Base-by-base conservation (phyloP, 495 filamentous ascomycete genomes). In the Penicillium chermesinum region DNA sequence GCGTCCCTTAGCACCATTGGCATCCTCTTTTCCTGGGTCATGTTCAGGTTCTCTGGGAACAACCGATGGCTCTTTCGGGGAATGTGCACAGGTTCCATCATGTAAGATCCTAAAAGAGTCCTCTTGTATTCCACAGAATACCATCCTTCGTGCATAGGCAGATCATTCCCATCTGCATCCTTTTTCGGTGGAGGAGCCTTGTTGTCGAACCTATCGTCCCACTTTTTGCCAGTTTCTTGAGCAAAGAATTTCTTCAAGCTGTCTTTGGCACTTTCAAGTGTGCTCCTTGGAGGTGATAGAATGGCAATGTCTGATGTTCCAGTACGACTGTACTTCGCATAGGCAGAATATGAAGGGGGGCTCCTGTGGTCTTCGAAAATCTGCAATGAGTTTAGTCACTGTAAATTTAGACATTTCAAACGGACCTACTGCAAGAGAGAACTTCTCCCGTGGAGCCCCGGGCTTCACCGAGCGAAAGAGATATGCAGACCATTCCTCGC, bases 241-340 rank as follows among this genome's bases (percentile, higher is more conserved):
- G 61, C 48, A 64, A 87, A 88, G 53, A 81, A 80, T 0, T 38
- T n/a, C 52, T 69, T 64, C 57, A 87, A 86, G 0, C 57, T 58
- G 0, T 19, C 52, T 20, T 76, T 65, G 6, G 78, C 79, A 6
- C 46, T 17, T 0, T 63, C 58, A 2, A 67, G 54, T 1, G 22
- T 55, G 20, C 61, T 64, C 8, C 58, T 62, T 0, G 61, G 45
- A 6, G 63, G 62, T 9, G 65, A 61, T 14, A 78, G 53, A 13
- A 67, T 48, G 2, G 71, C 52, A 2, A 55, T 44, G 1, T 37
- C 42, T 0, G 52, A 54, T 21, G 27, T 53, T 0, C 71, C 69
- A 2, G 56, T 48, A 0, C 65, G 58, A 16, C 54, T 66, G 44
- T 69, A 74, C 39, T 63, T 72, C 38, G 56, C 50, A 22, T 63